Percentiles rank a stretch among this genome's conserved stretches.
These are phyloP conservation scores for Rhynchospora tenuis DNA, from an alignment of 176 grass and related monocot genomes.

Conservation along the genomic window DNA sequence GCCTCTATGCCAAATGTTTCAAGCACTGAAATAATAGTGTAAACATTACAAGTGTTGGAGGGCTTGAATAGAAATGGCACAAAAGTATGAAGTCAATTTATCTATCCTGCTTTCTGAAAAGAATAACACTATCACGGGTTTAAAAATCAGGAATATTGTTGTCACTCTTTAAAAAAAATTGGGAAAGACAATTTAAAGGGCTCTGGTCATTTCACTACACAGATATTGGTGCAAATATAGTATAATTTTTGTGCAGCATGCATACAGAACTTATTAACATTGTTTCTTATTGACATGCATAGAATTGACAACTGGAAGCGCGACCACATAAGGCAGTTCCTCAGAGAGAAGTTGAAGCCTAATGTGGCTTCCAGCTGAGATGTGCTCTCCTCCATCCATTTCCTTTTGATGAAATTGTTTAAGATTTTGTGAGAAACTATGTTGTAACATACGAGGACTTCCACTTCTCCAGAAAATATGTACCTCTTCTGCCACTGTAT, in stretches of 20 bases:
- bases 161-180: too few relatives aligned
- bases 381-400: neutral
- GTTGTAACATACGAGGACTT: neutral
- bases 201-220: neutral
- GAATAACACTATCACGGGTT: too few relatives aligned
- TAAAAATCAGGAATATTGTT: too few relatives aligned
- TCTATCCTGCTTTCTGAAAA: too few relatives aligned
- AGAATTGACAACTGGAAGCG: slow-evolving; percentile 99
- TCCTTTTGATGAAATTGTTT: neutral
- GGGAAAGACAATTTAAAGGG: too few relatives aligned
- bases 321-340: slow-evolving; percentile 85
- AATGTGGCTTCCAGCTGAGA: slow-evolving; percentile 32
- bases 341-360: slow-evolving; percentile 81
- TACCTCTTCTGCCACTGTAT: neutral
- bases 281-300: slow-evolving; percentile 14
- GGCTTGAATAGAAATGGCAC: too few relatives aligned
- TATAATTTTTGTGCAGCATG: neutral
- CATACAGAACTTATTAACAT: neutral
- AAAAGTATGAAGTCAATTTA: too few relatives aligned
- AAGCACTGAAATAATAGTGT: neutral
- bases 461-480: neutral
- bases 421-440: neutral
- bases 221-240: neutral
- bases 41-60: neutral
- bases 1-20: neutral